Evolutionary conservation across 1,284 basidiomycete genomes (phyloP).

Genomic region (Cutaneotrichosporon daszewskae): DNA sequence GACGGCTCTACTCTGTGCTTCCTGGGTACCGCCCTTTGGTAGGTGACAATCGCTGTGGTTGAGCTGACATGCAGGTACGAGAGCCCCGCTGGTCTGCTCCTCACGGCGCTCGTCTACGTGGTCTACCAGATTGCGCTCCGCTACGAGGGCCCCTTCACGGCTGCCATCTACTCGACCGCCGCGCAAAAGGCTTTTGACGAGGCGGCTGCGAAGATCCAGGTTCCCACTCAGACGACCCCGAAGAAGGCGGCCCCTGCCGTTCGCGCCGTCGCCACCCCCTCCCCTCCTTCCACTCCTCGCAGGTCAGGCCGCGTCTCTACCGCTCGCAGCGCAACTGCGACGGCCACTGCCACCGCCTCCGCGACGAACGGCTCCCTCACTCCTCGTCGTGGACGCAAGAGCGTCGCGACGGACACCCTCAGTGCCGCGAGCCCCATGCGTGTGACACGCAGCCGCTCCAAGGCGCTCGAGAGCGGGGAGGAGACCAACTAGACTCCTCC

Average conservation of each 20-base stretch:
- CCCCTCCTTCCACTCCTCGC: constrained; percentile 10
- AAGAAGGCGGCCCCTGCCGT: constrained; percentile 4
- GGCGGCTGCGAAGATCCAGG: not conserved
- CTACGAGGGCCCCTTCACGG: constrained; percentile 62
- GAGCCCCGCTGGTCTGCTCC: constrained; percentile 67
- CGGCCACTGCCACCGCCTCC: constrained; percentile 15
- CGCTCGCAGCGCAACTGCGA: constrained; percentile 10
- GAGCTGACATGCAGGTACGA: no score
- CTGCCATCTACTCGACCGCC: constrained; percentile 46
- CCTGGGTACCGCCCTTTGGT: constrained; percentile 74
- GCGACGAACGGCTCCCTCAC: constrained; percentile 10
- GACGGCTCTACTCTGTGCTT: constrained; percentile 85
- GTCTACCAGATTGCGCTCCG: constrained; percentile 75
- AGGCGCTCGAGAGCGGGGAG: constrained; percentile 33
- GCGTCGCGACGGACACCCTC: constrained; percentile 5
- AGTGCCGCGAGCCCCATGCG: constrained; percentile 28
- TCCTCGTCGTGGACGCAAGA: constrained; percentile 14
- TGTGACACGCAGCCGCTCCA: constrained; percentile 42
- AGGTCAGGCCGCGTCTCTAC: no score
- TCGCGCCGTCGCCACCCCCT: constrained; percentile 5
- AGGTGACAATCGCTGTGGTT: no score
- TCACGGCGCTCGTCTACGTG: constrained; percentile 71
- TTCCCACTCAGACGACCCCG: not conserved
- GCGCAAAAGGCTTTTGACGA: constrained; percentile 4
- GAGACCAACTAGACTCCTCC: constrained; percentile 14